These are phyloP conservation scores for Euphrasia confusa DNA, from an alignment of 257 asterid species.

Conservation along the genomic window DNA sequence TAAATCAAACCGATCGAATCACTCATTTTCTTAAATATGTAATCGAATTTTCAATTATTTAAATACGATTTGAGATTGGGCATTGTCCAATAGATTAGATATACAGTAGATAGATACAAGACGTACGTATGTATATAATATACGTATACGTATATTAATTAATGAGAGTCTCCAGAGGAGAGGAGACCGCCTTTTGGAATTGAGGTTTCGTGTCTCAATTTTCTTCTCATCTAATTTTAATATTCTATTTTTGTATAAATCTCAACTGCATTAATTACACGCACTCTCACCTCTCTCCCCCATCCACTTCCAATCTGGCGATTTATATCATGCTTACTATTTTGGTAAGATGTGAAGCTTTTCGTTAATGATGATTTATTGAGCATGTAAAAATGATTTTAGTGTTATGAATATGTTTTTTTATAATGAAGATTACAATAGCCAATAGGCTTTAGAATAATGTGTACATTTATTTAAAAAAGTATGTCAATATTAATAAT, in stretches of 20 bases:
- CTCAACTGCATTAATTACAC: constrained; percentile 29
- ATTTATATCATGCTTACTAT: too few species aligned
- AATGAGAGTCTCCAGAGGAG: too few species aligned
- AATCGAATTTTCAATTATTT: background rate
- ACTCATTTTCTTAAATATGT: background rate
- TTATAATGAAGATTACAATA: too few species aligned
- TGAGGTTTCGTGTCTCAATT: constrained; percentile 46
- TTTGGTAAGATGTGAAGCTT: too few species aligned
- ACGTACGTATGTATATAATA: too few species aligned
- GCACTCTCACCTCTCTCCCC: constrained; percentile 25
- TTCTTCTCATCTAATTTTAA: constrained; percentile 35
- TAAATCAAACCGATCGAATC: background rate
- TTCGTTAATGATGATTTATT: too few species aligned
- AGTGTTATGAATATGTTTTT: too few species aligned
- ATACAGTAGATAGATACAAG: background rate
- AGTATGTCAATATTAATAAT: too few species aligned
- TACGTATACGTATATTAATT: too few species aligned
- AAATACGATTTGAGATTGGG: constrained; percentile 34
- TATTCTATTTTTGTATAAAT: constrained; percentile 18
- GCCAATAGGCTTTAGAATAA: too few species aligned
- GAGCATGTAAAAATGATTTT: too few species aligned
- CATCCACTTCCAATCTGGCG: constrained; percentile 9
- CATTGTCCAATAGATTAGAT: constrained; percentile 25
- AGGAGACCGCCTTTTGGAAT: constrained; percentile 16
- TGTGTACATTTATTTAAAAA: too few species aligned